These are phyloP conservation scores for Adenanthera pavonina DNA, from an alignment of 306 rosid genomes.

Conservation along the genomic window DNA sequence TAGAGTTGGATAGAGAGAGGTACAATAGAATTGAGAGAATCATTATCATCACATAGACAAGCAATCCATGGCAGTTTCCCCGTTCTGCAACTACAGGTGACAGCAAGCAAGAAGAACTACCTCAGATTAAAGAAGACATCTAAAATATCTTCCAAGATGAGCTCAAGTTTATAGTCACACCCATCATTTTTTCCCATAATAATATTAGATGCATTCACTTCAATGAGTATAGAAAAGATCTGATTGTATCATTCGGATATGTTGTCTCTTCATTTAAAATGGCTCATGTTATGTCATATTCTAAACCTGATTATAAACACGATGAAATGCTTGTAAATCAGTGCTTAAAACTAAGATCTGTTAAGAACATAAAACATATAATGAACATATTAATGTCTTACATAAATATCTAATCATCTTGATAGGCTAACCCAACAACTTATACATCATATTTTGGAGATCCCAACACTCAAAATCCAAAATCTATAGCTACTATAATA, in stretches of 20 bases:
- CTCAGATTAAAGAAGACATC: not conserved
- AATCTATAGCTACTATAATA: not conserved
- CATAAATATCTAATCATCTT: not conserved
- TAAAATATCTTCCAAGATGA: not conserved
- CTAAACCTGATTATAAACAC: not conserved
- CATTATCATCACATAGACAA: not conserved
- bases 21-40: not conserved
- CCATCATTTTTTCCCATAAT: not conserved
- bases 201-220: not conserved
- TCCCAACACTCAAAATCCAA: constrained; percentile 19
- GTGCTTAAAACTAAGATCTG: not conserved
- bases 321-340: not conserved
- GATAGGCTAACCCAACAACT: not conserved
- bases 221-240: not conserved
- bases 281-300: not conserved
- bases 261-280: not conserved
- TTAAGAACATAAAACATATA: not conserved
- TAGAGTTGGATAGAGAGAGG: not conserved
- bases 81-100: not conserved
- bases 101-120: not conserved
- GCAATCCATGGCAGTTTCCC: not conserved
- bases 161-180: not conserved
- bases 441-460: not conserved
- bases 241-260: not conserved
- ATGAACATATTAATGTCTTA: not conserved